A percentile compares a stretch with the other conserved stretches of the same genome.
Conservation (phyloP, 805 yeast genomes). For the Saccharomycopsis schoenii region DNA sequence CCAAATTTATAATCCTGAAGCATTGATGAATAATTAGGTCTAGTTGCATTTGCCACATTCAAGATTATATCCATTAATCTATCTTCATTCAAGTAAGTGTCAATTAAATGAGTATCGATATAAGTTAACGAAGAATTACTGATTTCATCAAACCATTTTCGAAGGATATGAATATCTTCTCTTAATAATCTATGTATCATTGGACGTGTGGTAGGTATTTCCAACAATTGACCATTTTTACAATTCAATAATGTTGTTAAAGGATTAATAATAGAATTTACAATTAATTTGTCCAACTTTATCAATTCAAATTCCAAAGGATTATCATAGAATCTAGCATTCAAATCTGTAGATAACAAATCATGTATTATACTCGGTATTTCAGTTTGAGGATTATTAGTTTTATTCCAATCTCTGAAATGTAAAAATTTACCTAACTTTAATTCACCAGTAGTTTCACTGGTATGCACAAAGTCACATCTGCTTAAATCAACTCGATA, state of each 20-base stretch:
- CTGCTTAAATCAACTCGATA: slow-evolving; percentile 34
- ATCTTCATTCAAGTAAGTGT: slow-evolving; percentile 27
- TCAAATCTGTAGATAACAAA: slow-evolving; percentile 25
- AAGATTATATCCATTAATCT: slow-evolving; percentile 30
- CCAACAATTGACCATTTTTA: slow-evolving; percentile 59
- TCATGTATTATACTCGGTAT: slow-evolving; percentile 24
- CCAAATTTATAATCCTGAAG: slow-evolving; percentile 41
- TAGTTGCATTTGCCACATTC: slow-evolving; percentile 37
- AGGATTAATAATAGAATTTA: slow-evolving; percentile 80
- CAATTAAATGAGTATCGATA: slow-evolving; percentile 15
- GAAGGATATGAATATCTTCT: slow-evolving; percentile 33
- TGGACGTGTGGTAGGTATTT: slow-evolving; percentile 26
- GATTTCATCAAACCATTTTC: slow-evolving; percentile 14
- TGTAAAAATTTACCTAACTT: slow-evolving; percentile 38
- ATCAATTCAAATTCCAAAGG: slow-evolving; percentile 41
- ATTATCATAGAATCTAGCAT: slow-evolving; percentile 27
- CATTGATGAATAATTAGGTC: slow-evolving; percentile 44
- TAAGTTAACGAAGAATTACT: slow-evolving; percentile 16
- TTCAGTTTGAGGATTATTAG: background rate
- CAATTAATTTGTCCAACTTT: slow-evolving; percentile 67
- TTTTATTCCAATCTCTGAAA: slow-evolving; percentile 5
- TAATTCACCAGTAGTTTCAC: slow-evolving; percentile 55
- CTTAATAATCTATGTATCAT: slow-evolving; percentile 33
- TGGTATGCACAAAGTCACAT: slow-evolving; percentile 43
- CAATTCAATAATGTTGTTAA: slow-evolving; percentile 71